Percentiles rank a stretch among this genome's conserved stretches.
Evolutionary conservation across 805 yeast species (phyloP).

Genomic region (Candida verbasci): DNA sequence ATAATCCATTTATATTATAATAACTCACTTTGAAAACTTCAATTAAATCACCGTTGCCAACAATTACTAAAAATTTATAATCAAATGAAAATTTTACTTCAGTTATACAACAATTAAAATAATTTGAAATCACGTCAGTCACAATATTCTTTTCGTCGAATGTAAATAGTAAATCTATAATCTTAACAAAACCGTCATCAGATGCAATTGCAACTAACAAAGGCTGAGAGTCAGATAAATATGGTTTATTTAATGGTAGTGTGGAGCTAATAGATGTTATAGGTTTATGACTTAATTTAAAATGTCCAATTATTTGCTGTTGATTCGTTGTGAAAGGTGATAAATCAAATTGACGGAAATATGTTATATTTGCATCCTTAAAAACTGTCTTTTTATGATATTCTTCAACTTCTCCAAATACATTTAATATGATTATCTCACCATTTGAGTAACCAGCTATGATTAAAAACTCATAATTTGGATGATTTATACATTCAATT

Average conservation of each 20-base stretch:
- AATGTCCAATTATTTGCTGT: constrained; percentile 45
- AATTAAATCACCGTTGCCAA: constrained; percentile 52
- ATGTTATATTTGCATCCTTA: constrained; percentile 30
- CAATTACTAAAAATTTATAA: constrained; percentile 42
- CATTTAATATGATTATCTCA: constrained; percentile 47
- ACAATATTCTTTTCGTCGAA: constrained; percentile 21
- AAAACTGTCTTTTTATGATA: constrained; percentile 17
- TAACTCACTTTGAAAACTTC: constrained; percentile 38
- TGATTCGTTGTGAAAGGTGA: constrained; percentile 19
- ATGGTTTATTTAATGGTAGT: constrained; percentile 7
- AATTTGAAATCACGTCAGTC: constrained; percentile 56
- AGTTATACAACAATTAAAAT: constrained; percentile 59
- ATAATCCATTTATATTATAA: constrained; percentile 35
- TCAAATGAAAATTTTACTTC: constrained; percentile 47
- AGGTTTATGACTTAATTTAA: constrained; percentile 56
- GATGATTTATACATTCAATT: constrained; percentile 21
- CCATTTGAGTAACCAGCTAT: constrained; percentile 65
- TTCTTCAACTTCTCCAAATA: constrained; percentile 11
- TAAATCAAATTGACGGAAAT: constrained; percentile 32
- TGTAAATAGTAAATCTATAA: constrained; percentile 47
- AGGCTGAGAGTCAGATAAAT: constrained; percentile 20
- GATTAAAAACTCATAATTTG: constrained; percentile 41
- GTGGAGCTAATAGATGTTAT: constrained; percentile 45
- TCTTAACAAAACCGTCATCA: constrained; percentile 60
- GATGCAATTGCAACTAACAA: constrained; percentile 48